Base-by-base conservation (phyloP, 345 rosid genomes). In the Noccaea caerulescens region DNA sequence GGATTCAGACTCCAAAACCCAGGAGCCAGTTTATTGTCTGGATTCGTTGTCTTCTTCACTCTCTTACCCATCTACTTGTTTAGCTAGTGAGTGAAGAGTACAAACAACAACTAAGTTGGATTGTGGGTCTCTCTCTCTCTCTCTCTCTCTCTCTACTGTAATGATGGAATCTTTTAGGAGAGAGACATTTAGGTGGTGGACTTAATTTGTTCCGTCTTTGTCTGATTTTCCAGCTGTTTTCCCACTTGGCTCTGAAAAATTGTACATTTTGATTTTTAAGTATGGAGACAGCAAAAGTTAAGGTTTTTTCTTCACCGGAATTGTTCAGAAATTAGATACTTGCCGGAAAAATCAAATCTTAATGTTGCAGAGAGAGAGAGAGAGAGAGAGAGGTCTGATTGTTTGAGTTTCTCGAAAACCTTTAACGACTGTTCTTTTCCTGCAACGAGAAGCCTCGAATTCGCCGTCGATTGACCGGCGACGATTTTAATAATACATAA, bases 1-100 rank as follows among this genome's bases (percentile, higher is more conserved):
- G 79, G 75, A 39, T 47, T 18, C 53, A 76, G 25, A 63, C 75
- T 76, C 14, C 79, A 69, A 39, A 75, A 8, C 66, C 52, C 74
- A 61, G 44, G 49, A 53, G n/a, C 42, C 6, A 50, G 18, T 41
- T n/a, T 65, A 2, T 12, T 69, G 4, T 53, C 38, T 16, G 54
- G 41, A 51, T 25, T 52, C 56, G 1, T 54, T 13, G 8, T 12
- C 52, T 8, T 55, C 10, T 41, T 58, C 61, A 39, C 32, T 3
- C 4, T 44, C 8, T 49, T 59, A 27, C 45, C 51, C 0, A 38
- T 27, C 49, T 51, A 42, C 78, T 49, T 66, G 66, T 23, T 67
- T 45, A 52, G 61, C 63, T 74, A 45, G 20, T 55, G 47, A 23
- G 30, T 27, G 9, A 37, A 37, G 25, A 10, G 30, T 27, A 27